These are phyloP conservation scores for Gossypium lobatum DNA, from an alignment of 441 rosid genomes.

Conservation along the genomic window DNA sequence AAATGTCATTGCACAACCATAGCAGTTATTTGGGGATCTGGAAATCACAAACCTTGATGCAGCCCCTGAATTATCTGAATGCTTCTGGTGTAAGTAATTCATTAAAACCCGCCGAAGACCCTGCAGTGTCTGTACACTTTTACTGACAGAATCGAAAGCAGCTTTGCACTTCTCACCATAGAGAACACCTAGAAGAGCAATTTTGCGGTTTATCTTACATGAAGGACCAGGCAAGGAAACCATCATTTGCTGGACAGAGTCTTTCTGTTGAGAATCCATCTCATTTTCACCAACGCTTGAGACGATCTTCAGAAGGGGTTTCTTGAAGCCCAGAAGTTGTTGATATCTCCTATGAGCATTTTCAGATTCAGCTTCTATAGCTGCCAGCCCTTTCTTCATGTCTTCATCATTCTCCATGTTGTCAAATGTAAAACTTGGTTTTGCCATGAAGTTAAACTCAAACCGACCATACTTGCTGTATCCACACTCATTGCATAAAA, in stretches of 20 bases:
- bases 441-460: conserved; percentile 99
- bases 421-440: conserved; percentile 98
- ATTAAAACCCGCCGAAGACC: conserved; percentile 97
- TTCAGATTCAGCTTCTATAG: conserved; percentile 99
- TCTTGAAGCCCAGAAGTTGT: conserved; percentile 99
- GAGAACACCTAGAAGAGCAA: conserved; percentile 98
- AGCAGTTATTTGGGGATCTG: conserved; percentile 92
- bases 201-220: conserved; percentile 97
- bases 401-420: conserved; percentile 99
- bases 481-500: conserved; percentile 99
- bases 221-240: conserved; percentile 99
- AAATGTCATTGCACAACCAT: conserved; percentile 97
- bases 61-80: conserved; percentile 55
- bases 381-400: conserved; percentile 98
- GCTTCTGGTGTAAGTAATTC: conserved; percentile 97
- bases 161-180: conserved; percentile 99
- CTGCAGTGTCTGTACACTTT: conserved; percentile 99
- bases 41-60: conserved; percentile 89
- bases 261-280: conserved; percentile 99
- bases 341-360: conserved; percentile 99
- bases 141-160: conserved; percentile 99
- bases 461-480: conserved; percentile 99
- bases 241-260: conserved; percentile 99
- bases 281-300: conserved; percentile 99
- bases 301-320: conserved; percentile 97